Base-by-base conservation (phyloP, 1,284 basidiomycete genomes). In the Omphalotus olearius region DNA sequence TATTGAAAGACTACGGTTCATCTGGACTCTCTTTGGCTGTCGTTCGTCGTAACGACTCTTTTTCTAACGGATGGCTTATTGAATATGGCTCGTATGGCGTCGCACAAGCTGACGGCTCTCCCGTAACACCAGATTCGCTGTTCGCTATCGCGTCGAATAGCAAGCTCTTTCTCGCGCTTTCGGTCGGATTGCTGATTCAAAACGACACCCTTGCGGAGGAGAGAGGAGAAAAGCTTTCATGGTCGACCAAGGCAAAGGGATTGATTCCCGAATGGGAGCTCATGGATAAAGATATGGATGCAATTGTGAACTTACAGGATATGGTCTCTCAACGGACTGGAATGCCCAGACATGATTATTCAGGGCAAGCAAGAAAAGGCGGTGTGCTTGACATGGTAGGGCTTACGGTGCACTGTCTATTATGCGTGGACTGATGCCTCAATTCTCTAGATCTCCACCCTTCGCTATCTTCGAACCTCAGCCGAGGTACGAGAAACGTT, bases 131-230 rank as follows among this genome's bases (percentile, higher is more conserved):
- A 2, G 69, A 72, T 50, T 69, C 72, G 0, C 54, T 72, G 2
- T 73, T 72, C 50, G 67, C 69, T 3, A 72, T 74, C 52, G 72
- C 67, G 18, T 73, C 70, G 0, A 72, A 72, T 56, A 69, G 65
- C 61, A 72, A 74, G 54, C 60, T 72, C 1, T 71, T 75, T 56
- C 58, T 70, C n/a, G 60, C 72, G 10, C 50, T 69, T 37, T 66
- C 69, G 1, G 61, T 68, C 5, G 56, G 55, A 6, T 20, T 56
- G 17, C 62, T 75, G 36, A 64, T 73, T 39, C 62, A 61, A 23
- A 70, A 73, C 54, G 57, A 66, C 41, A 66, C 66, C 13, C 55
- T 73, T 7, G 60, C 60, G 2, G 30, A 41, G 16, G 37, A 51
- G 25, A 39, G 26, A 26, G 60, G 59, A 18, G 59, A 58, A 48